Evolutionary conservation across 768 basidiomycete species (phyloP), one percentile per base, ranked within the genome.

Genomic region (Collybia mongolica): DNA sequence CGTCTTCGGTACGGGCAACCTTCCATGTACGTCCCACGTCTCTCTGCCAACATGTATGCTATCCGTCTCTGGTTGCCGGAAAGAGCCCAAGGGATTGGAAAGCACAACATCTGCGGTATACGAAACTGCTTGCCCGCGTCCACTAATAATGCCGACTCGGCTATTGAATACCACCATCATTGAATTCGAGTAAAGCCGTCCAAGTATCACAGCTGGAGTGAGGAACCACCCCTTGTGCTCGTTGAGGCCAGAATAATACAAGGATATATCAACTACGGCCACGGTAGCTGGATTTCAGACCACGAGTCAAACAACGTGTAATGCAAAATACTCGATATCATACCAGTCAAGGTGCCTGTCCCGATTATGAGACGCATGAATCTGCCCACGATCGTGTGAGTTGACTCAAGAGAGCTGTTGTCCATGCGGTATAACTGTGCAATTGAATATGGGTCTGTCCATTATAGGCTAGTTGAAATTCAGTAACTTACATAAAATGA

Each of bases 151-250:
- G 19, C 40, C 23, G 6, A 48, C n/a, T 15, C 47, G 47, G 20
- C 47, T 41, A 26, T 48, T 48, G 24, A 48, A 41, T n/a, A 48
- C 47, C 5, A 22, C 47, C 26, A 48, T 20, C 18, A 48, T 36
- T 8, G 47, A 48, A 19, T 48, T 48, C 6, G 47, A 36, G n/a
- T 48, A 48, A 19, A 48, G 29, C 14, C 39, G 36, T 22, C 39
- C 39, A 11, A 48, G 38, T 12, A 48, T 29, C 7, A 48, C 37
- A 19, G 38, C 39, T 22, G 47, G 47, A 7, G 39, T 26, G 22
- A 48, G 17, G 7, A 5, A 15, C 43, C 43, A 44, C 6, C 26
- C 6, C n/a, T 32, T 14, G 6, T 28, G 43, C 7, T 12, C 5
- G 1, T 11, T 18, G 24, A 2, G 2, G 1, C 41, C 18, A 43